Percentiles rank a stretch among this genome's conserved stretches.
These are phyloP conservation scores for Penicillium samsonianum DNA, from an alignment of 495 filamentous ascomycete species.

Conservation along the genomic window DNA sequence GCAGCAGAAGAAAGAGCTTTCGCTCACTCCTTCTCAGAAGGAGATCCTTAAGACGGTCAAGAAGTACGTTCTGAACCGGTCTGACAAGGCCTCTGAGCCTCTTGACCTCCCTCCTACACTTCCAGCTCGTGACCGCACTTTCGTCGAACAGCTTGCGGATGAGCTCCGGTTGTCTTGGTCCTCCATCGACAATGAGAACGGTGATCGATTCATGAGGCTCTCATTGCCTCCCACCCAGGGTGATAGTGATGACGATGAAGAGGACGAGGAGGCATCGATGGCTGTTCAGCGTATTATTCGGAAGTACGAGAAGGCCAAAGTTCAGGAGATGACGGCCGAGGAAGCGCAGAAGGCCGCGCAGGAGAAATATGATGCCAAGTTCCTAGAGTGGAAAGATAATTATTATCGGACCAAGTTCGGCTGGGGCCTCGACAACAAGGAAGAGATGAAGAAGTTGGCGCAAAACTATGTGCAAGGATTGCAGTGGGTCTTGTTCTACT, in stretches of 20 bases:
- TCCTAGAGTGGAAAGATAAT: conserved; percentile 86
- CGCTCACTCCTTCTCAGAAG: conserved; percentile 79
- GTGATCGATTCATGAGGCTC: conserved; percentile 76
- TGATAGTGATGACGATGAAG: conserved; percentile 61
- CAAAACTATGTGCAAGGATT: conserved; percentile 98
- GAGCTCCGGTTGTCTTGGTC: conserved; percentile 80
- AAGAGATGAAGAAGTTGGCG: conserved; percentile 77
- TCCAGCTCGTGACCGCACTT: conserved; percentile 84
- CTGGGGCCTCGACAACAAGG: conserved; percentile 82
- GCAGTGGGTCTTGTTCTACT: conserved; percentile 98
- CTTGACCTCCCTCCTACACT: conserved; percentile 75
- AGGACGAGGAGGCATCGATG: conserved; percentile 83
- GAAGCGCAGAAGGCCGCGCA: conserved; percentile 76
- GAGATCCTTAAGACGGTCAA: conserved; percentile 79
- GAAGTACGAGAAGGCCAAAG: conserved; percentile 85
- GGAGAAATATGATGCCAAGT: conserved; percentile 81
- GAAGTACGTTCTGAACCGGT: conserved; percentile 70
- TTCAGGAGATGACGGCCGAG: conserved; percentile 75
- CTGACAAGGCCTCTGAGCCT: conserved; percentile 43
- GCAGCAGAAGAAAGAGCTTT: conserved; percentile 60
- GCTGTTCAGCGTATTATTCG: conserved; percentile 82
- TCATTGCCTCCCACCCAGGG: conserved; percentile 58
- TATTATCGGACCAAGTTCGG: conserved; percentile 91
- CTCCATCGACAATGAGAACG: conserved; percentile 74
- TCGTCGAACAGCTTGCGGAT: conserved; percentile 84